phyloP scores from a whole-genome alignment of 345 rosid genomes.

The Carallia brachiata region DNA sequence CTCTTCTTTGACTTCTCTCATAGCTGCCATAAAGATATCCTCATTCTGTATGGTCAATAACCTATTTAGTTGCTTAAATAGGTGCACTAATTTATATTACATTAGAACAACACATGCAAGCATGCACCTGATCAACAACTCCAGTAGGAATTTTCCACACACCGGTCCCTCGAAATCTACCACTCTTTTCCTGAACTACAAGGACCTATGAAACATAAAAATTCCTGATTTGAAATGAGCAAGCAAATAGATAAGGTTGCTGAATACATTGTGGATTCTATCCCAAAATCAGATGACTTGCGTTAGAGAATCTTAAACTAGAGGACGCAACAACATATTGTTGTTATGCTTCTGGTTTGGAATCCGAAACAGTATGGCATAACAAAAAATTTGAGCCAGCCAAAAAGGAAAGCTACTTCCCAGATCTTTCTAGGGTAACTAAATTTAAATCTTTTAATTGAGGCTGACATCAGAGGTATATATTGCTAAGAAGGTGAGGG shows the following conservation, averaged over 20 bases:
- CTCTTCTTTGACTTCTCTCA: constrained; percentile 86
- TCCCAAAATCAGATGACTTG: background rate
- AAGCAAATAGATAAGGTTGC: background rate
- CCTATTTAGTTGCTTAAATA: constrained; percentile 1
- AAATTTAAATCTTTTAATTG: too few relatives aligned
- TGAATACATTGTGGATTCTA: background rate
- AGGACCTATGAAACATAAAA: constrained; percentile 48
- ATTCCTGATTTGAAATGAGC: constrained; percentile 12
- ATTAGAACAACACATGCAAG: constrained; percentile 7
- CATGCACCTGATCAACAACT: constrained; percentile 64
- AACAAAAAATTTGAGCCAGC: background rate
- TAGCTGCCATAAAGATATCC: constrained; percentile 57
- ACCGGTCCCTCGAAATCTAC: constrained; percentile 46
- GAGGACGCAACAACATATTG: background rate
- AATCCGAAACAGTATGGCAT: background rate
- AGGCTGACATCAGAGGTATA: too few relatives aligned
- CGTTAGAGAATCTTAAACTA: background rate
- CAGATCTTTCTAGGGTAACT: too few relatives aligned
- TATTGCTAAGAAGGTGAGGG: too few relatives aligned
- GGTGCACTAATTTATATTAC: constrained; percentile 1
- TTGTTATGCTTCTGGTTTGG: background rate
- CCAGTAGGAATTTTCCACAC: constrained; percentile 94
- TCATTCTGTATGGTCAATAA: constrained; percentile 52
- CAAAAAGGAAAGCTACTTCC: constrained; percentile 4
- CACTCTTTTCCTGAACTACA: constrained; percentile 77